Conservation (phyloP, 768 basidiomycete genomes). For the Leucocoprinus sp. region DNA sequence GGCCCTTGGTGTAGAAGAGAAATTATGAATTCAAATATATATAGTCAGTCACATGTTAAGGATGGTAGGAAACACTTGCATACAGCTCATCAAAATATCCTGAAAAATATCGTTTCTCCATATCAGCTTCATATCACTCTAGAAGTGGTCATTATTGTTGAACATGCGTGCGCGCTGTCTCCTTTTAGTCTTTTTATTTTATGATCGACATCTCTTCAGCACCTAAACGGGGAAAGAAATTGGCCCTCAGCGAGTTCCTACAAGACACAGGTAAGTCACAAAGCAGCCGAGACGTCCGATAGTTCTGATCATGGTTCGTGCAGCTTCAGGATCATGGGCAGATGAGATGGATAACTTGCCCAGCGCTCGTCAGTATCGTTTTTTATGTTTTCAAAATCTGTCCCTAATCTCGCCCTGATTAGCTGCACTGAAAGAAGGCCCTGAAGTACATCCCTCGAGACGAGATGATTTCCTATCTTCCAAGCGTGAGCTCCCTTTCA, state of each 20-base stretch:
- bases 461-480: slow-evolving; percentile 58
- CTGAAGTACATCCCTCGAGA: slow-evolving; percentile 43
- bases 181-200: background rate
- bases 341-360: slow-evolving; percentile 96
- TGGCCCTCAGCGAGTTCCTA: slow-evolving; percentile 88
- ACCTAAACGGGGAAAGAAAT: slow-evolving; percentile 90
- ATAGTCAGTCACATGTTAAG: too few species aligned
- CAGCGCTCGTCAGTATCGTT: slow-evolving; percentile 70
- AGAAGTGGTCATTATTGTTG: background rate
- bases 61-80: too few species aligned
- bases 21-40: too few species aligned
- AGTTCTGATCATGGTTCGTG: slow-evolving; percentile 15
- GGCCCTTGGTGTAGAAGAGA: too few species aligned
- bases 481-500: slow-evolving; percentile 39
- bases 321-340: slow-evolving; percentile 93
- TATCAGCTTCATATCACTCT: background rate
- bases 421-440: slow-evolving; percentile 64
- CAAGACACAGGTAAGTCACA: slow-evolving; percentile 66
- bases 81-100: too few species aligned
- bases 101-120: too few species aligned
- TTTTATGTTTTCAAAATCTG: background rate
- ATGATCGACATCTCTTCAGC: slow-evolving; percentile 45
- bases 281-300: slow-evolving; percentile 14
- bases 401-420: slow-evolving; percentile 8
- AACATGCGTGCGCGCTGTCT: slow-evolving; percentile 2